A percentile compares a stretch with the other conserved stretches of the same genome.
phyloP scores from a whole-genome alignment of 164 flowering plant species.

The Annona squamosa region DNA sequence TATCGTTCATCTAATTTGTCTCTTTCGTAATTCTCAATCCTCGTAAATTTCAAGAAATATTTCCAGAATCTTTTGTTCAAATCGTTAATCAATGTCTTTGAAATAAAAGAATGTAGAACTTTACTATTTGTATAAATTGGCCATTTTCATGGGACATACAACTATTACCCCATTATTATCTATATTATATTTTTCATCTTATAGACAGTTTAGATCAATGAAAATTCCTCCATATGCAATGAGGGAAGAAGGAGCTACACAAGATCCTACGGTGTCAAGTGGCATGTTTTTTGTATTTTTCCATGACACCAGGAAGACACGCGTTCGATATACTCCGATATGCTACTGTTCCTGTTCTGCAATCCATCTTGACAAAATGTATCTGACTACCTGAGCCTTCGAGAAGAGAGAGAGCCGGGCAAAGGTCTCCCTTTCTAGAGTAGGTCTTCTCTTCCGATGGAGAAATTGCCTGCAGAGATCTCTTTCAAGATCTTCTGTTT shows the following conservation, averaged over 20 bases:
- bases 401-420: background rate
- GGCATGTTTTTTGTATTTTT: background rate
- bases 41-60: too few relatives aligned
- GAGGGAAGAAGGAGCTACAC: background rate
- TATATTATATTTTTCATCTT: too few relatives aligned
- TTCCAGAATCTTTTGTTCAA: too few relatives aligned
- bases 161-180: too few relatives aligned
- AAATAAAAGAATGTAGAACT: too few relatives aligned
- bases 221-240: background rate
- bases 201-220: background rate
- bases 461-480: constrained; percentile 48
- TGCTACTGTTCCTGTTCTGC: background rate
- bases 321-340: background rate
- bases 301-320: background rate
- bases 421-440: background rate
- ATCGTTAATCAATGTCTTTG: too few relatives aligned
- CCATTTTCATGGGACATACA: too few relatives aligned
- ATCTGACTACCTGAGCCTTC: background rate
- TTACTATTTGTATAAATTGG: too few relatives aligned
- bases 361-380: background rate
- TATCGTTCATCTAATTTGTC: too few relatives aligned
- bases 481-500: constrained; percentile 47
- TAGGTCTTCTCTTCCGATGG: constrained; percentile 28
- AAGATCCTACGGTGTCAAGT: background rate
- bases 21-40: too few relatives aligned